Evolutionary conservation across 225 moss, liverwort and hornwort genomes (phyloP), one percentile per base, ranked within the genome.

Genomic region (Straminergon stramineum): DNA sequence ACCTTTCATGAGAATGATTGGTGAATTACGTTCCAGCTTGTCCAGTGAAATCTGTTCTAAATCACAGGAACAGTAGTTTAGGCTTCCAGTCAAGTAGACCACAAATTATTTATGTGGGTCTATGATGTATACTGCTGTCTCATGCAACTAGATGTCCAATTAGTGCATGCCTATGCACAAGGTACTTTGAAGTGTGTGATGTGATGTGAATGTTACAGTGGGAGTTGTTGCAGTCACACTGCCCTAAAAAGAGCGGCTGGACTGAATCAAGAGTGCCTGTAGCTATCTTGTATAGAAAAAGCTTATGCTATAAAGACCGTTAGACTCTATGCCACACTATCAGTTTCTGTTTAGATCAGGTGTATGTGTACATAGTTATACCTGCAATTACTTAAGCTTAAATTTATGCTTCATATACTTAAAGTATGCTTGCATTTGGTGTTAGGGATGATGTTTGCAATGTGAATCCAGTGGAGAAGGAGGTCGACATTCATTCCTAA

Each of bases 21-120:
- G 67, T 81, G 24, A 81, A 43, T 43, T 61, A 67, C 60, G 69
- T 62, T 53, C 31, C 62, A 53, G 45, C 45, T 56, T 81, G 48
- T 55, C 73, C 68, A 78, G n/a, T 78, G 37, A 79, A 70, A 88
- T 76, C 39, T 74, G 56, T 85, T 84, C 10, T 43, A 41, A 86
- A 77, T 69, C 69, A 71, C 45, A 79, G 86, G n/a, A 64, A 77
- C 88, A 82, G 39, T 62, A 82, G 63, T 61, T 87, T 81, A 57
- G 79, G 51, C 79, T 69, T 86, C 60, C 15, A 76, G 89, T 61
- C 35, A 79, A 79, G 63, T 69, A 87, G 81, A 61, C 45, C 75
- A 61, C 81, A 85, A 90, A 88, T 88, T 51, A 88, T 82, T 90
- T 90, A 77, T 85, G 85, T 39, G 82, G 77, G 77, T 85, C 79